phyloP scores from a whole-genome alignment of 1,284 basidiomycete species.

The Ustilago lituana region DNA sequence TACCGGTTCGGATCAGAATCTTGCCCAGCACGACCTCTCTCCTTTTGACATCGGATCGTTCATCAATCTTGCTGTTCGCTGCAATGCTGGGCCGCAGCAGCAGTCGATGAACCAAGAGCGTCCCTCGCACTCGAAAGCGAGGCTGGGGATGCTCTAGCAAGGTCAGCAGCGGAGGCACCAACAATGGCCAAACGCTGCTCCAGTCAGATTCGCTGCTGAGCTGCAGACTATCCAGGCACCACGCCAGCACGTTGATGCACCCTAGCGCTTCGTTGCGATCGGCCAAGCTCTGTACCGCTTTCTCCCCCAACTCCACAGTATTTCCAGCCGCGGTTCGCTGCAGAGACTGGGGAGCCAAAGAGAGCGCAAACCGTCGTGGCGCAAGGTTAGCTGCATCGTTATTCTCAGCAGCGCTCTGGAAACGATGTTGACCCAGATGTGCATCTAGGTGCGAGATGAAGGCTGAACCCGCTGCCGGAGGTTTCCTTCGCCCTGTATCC shows the following conservation, averaged over 20 bases:
- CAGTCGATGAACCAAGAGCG: slow-evolving; percentile 3
- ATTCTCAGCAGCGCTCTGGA: slow-evolving; percentile 21
- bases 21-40: slow-evolving; percentile 4
- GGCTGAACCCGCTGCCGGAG: slow-evolving; percentile 5
- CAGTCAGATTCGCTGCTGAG: slow-evolving; percentile 23
- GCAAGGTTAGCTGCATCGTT: slow-evolving; percentile 17
- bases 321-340: background rate
- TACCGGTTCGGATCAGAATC: slow-evolving; percentile 35
- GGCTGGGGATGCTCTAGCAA: slow-evolving; percentile 39
- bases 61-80: background rate
- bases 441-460: slow-evolving; percentile 27
- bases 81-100: slow-evolving; percentile 1
- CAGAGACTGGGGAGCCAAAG: background rate
- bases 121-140: slow-evolving; percentile 20
- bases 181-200: slow-evolving; percentile 28
- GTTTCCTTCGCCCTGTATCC: slow-evolving; percentile 17
- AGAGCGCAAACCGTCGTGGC: slow-evolving; percentile 10
- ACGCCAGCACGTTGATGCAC: slow-evolving; percentile 27
- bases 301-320: too few species aligned
- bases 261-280: slow-evolving; percentile 36
- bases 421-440: slow-evolving; percentile 28
- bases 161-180: slow-evolving; percentile 37
- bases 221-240: slow-evolving; percentile 16
- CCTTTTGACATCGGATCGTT: background rate
- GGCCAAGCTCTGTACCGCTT: background rate